phyloP scores from a whole-genome alignment of 805 yeast genomes.

The Barnettozyma sp. region DNA sequence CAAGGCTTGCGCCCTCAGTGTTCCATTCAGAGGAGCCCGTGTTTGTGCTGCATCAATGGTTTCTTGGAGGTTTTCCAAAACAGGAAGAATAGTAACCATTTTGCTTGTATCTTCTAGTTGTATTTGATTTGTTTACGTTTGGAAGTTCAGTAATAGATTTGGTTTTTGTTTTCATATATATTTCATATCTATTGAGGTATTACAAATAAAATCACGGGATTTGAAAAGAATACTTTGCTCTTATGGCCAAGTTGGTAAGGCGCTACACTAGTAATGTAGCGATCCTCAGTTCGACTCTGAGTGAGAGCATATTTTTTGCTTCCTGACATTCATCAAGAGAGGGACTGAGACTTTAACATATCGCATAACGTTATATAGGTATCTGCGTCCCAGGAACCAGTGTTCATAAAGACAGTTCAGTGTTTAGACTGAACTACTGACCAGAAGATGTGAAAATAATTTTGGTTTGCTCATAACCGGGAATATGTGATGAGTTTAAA shows the following conservation, averaged over 20 bases:
- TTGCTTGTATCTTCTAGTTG: neutral
- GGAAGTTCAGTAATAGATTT: neutral
- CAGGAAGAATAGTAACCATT: slow-evolving; percentile 4
- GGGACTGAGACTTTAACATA: neutral
- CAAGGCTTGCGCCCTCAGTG: slow-evolving; percentile 18
- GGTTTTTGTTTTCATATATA: neutral
- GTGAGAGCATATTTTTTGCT: slow-evolving; percentile 38
- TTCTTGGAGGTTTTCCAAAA: slow-evolving; percentile 6
- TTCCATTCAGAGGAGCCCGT: slow-evolving; percentile 14
- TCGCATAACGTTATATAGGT: too few species aligned
- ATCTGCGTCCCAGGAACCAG: too few species aligned
- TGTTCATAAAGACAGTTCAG: too few species aligned
- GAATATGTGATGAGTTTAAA: too few species aligned
- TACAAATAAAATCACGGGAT: too few species aligned
- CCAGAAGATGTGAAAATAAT: too few species aligned
- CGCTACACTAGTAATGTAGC: slow-evolving; percentile 72
- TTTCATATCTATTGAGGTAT: slow-evolving; percentile 2
- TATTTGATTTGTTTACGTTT: neutral
- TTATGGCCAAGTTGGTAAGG: slow-evolving; percentile 56
- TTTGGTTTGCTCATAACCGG: too few species aligned
- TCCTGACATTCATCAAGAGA: too few species aligned
- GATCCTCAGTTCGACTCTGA: slow-evolving; percentile 52
- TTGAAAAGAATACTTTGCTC: too few species aligned
- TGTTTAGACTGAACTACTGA: too few species aligned
- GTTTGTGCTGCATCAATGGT: slow-evolving; percentile 12